These are phyloP conservation scores for Chamaecrista fasciculata DNA, from an alignment of 306 rosid species.

Conservation along the genomic window DNA sequence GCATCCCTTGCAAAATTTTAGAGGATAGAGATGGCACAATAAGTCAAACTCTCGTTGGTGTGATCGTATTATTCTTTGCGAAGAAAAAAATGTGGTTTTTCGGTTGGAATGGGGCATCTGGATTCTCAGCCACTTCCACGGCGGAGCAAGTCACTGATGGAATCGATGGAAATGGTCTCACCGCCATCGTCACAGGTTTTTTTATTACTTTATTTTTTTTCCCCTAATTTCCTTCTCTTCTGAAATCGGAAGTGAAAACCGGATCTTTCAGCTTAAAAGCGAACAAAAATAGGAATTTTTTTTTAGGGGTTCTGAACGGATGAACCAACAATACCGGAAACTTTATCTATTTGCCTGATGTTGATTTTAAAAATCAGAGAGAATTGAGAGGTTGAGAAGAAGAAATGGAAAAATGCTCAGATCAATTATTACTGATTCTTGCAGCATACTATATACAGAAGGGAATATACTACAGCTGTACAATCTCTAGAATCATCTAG, in stretches of 20 bases:
- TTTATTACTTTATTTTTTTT: neutral
- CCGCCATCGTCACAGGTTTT: constrained; percentile 72
- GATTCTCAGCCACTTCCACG: constrained; percentile 72
- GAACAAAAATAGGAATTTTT: neutral
- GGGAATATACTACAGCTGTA: no score
- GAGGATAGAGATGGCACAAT: neutral
- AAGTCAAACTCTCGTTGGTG: neutral
- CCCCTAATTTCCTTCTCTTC: neutral
- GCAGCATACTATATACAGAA: no score
- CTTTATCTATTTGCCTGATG: neutral
- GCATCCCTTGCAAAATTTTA: no score
- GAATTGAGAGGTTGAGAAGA: no score
- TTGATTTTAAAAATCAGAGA: no score
- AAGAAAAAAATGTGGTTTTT: constrained; percentile 50
- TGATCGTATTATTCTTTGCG: neutral
- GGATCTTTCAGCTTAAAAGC: neutral
- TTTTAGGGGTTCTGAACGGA: neutral
- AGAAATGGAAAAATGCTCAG: no score
- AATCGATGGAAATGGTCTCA: constrained; percentile 54
- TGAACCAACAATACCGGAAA: neutral
- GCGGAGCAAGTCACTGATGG: constrained; percentile 72
- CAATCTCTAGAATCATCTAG: no score
- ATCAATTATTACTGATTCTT: no score
- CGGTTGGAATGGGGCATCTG: constrained; percentile 55
- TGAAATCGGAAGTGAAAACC: neutral